Evolutionary conservation across 306 rosid genomes (phyloP).

Genomic region (Mucuna pruriens): DNA sequence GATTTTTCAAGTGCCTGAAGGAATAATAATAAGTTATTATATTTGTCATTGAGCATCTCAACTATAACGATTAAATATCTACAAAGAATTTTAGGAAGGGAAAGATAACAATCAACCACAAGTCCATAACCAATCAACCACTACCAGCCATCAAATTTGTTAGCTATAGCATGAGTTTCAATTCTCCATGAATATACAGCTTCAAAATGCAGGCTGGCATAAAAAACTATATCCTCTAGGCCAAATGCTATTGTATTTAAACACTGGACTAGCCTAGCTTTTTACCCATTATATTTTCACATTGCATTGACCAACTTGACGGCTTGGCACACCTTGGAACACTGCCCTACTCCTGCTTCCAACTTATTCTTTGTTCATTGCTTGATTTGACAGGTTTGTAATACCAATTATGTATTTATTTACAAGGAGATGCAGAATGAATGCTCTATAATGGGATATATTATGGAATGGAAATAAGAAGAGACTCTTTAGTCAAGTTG

Average conservation of each 20-base stretch:
- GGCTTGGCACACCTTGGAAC: conserved; percentile 12
- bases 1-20: conserved; percentile 91
- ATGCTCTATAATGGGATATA: background rate
- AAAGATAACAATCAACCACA: background rate
- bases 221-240: background rate
- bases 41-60: background rate
- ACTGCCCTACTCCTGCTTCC: background rate
- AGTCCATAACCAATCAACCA: background rate
- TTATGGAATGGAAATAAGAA: background rate
- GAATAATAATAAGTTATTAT: conserved; percentile 1
- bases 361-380: conserved; percentile 13
- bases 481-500: background rate
- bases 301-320: conserved; percentile 7
- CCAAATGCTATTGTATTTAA: background rate
- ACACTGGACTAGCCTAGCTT: background rate
- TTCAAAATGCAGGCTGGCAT: conserved; percentile 5
- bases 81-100: conserved; percentile 8
- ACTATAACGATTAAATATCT: background rate
- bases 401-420: conserved; percentile 1
- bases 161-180: background rate
- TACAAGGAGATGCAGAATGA: background rate
- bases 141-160: background rate
- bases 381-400: conserved; percentile 5
- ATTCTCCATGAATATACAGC: background rate
- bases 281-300: background rate